Percentiles rank a stretch among this genome's conserved stretches.
These are phyloP conservation scores for Crithidia brevicula DNA, from an alignment of 208 protist genomes.

Conservation along the genomic window DNA sequence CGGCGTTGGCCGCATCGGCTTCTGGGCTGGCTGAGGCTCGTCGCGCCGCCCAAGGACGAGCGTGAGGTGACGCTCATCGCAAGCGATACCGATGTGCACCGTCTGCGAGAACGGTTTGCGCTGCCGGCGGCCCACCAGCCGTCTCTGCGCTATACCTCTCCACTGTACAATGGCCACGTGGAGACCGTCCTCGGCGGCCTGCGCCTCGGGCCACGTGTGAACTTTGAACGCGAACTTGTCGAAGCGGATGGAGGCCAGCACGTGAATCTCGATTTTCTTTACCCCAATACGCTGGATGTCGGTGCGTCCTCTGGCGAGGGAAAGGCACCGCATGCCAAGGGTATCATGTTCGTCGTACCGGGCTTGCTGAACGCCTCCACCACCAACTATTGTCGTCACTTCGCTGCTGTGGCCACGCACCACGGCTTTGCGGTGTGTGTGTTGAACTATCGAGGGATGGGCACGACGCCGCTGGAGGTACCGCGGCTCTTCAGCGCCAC, in stretches of 20 bases:
- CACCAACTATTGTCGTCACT: slow-evolving; percentile 52
- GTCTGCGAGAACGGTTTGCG: slow-evolving; percentile 30
- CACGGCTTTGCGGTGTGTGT: slow-evolving; percentile 38
- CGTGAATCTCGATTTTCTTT: slow-evolving; percentile 52
- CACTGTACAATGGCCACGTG: slow-evolving; percentile 61
- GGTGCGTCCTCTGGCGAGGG: neutral
- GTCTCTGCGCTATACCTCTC: slow-evolving; percentile 36
- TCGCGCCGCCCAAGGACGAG: slow-evolving; percentile 5
- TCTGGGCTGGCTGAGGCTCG: slow-evolving; percentile 11
- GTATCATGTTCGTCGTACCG: slow-evolving; percentile 62
- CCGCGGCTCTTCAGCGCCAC: slow-evolving; percentile 53
- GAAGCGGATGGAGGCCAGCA: slow-evolving; percentile 39
- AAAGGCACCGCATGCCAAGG: slow-evolving; percentile 22
- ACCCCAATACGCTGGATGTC: neutral
- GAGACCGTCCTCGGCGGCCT: slow-evolving; percentile 46
- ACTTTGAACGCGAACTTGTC: slow-evolving; percentile 49
- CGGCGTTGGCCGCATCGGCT: slow-evolving; percentile 27
- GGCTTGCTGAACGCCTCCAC: slow-evolving; percentile 54
- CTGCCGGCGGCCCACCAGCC: slow-evolving; percentile 13
- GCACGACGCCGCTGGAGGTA: slow-evolving; percentile 51
- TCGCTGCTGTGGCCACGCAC: slow-evolving; percentile 12
- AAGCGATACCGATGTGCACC: slow-evolving; percentile 6
- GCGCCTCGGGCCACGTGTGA: slow-evolving; percentile 23
- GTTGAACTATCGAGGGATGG: slow-evolving; percentile 60
- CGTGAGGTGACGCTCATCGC: slow-evolving; percentile 29